Conservation (phyloP, 805 yeast genomes). For the Danielia oregonensis region DNA sequence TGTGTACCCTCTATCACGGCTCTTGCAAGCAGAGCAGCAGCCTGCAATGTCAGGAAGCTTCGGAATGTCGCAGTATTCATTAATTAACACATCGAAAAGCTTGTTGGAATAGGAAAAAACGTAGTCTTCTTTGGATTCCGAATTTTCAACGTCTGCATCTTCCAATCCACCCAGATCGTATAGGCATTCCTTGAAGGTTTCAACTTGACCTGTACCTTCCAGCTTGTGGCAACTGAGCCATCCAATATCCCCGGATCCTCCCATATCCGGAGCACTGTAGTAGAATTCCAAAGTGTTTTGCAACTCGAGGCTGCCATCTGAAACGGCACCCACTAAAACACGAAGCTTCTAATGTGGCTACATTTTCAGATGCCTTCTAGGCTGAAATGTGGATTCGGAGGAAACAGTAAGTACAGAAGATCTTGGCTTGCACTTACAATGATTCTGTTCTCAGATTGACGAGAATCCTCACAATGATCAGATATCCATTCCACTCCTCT, state of each 20-base stretch:
- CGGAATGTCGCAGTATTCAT: conserved; percentile 61
- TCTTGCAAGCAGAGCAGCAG: conserved; percentile 94
- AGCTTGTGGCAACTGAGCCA: conserved; percentile 56
- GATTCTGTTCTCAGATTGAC: conserved; percentile 47
- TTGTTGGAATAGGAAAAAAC: conserved; percentile 52
- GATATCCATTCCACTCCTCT: conserved; percentile 70
- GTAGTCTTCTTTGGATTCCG: conserved; percentile 80
- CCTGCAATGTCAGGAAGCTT: conserved; percentile 67
- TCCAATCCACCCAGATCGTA: conserved; percentile 66
- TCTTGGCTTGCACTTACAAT: conserved; percentile 91
- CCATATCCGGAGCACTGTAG: conserved; percentile 94
- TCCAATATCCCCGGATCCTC: conserved; percentile 85
- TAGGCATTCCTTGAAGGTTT: conserved; percentile 95
- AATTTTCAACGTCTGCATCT: conserved; percentile 52
- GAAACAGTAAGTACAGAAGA: conserved; percentile 70
- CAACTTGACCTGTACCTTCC: conserved; percentile 52
- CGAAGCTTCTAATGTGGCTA: conserved; percentile 71
- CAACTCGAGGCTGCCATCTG: conserved; percentile 43
- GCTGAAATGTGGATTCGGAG: conserved; percentile 73
- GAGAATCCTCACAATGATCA: conserved; percentile 62
- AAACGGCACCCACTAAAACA: conserved; percentile 42
- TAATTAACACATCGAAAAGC: conserved; percentile 59
- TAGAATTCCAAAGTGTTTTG: conserved; percentile 84
- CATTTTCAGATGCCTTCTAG: conserved; percentile 88
- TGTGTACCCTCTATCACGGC: conserved; percentile 81